A percentile compares a stretch with the other conserved stretches of the same genome.
Conservation (phyloP, 805 yeast species). For the Candida tammaniensis region DNA sequence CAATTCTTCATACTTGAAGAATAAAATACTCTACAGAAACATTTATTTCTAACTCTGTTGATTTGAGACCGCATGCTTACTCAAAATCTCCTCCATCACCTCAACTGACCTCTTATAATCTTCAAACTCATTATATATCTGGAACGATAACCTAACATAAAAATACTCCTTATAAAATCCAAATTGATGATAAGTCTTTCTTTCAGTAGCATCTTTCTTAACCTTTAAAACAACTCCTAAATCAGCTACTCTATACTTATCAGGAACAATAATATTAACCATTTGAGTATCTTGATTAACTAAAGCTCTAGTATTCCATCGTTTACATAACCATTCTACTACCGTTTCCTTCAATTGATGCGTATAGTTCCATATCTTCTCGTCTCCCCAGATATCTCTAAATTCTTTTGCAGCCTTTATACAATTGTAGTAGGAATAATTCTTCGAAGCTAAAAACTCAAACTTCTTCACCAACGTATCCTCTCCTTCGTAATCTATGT, state of each 20-base stretch:
- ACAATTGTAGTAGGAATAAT: constrained; percentile 40
- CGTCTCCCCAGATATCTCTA: constrained; percentile 56
- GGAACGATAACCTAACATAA: constrained; percentile 52
- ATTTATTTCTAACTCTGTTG: too few relatives aligned
- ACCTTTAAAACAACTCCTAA: neutral
- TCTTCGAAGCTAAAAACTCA: constrained; percentile 48
- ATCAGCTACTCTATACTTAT: constrained; percentile 3
- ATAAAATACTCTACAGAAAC: too few relatives aligned
- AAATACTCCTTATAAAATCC: constrained; percentile 16
- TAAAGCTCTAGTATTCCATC: constrained; percentile 9
- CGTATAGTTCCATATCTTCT: constrained; percentile 47
- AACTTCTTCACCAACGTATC: constrained; percentile 45
- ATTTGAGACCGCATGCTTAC: too few relatives aligned
- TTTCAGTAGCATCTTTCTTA: neutral
- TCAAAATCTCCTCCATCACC: constrained; percentile 21
- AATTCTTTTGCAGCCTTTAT: constrained; percentile 53
- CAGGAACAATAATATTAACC: constrained; percentile 11
- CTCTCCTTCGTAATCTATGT: constrained; percentile 24
- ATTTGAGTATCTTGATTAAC: constrained; percentile 4
- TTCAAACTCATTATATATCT: constrained; percentile 53
- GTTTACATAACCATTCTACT: constrained; percentile 20
- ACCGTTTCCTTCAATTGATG: constrained; percentile 33
- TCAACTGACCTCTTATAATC: constrained; percentile 52
- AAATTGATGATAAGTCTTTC: constrained; percentile 2
- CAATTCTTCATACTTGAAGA: too few relatives aligned